Evolutionary conservation across 768 basidiomycete species (phyloP), one percentile per base, ranked within the genome.

Genomic region (Gymnopilus dilepis): DNA sequence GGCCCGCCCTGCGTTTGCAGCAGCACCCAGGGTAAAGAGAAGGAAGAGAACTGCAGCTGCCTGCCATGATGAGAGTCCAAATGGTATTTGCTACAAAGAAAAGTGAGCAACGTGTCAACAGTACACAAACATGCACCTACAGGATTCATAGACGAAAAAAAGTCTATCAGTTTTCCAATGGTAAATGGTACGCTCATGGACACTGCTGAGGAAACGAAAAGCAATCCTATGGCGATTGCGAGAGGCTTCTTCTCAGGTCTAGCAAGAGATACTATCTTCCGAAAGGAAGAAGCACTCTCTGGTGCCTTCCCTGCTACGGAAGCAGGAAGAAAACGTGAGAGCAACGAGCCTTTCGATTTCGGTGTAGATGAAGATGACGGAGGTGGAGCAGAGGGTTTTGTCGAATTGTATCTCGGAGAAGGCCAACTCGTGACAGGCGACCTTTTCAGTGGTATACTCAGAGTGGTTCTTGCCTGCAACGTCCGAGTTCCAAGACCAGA

Each of bases 171-270:
- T 72, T 88, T 92, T 9, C 97, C 97, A 68, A 98, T 89, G 1
- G 95, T 95, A 67, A 97, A 86, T 0, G 97, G 97, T 12, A 99
- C 84, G 65, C 90, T 91, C 88, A 98, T 91, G 3, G 94, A 92
- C 21, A 99, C 92, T 2, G 90, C 80, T 8, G 94, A 94, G 0
- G 95, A 97, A n/a, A 94, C 82, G 15, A 96, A 73, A 7, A 98
- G 81, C 64, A 97, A 76, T 0, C 90, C 91, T 47, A 95, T 79
- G 6, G 95, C 95, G 42, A 88, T 81, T 0, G 84, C 70, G 8
- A 97, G 80, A 1, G 92, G 88, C 65, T 87, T 92, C 68, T 80
- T 82, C 76, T 99, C 97, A 0, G 94, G 91, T 69, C 79, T 87
- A 0, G 95, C 94, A 40, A 99, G 85, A 0, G 87, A 77, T 11